Conservation (phyloP, 2,329 filamentous ascomycete species). For the Bipolaris gigantea region DNA sequence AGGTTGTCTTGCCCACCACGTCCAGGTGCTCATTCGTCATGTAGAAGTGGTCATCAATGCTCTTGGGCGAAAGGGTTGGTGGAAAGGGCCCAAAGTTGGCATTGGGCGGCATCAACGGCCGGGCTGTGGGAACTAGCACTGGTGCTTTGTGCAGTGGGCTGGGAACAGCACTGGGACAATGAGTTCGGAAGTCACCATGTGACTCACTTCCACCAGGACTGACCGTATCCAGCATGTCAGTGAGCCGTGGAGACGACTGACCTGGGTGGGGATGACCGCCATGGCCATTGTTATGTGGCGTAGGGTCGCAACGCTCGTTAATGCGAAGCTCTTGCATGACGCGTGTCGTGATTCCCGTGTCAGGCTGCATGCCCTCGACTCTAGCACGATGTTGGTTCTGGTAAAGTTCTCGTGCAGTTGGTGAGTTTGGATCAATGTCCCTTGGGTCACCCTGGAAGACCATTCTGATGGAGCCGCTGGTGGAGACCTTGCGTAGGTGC, state of each 20-base stretch:
- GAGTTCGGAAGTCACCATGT: conserved; percentile 22
- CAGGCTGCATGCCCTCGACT: conserved; percentile 2
- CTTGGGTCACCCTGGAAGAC: conserved; percentile 29
- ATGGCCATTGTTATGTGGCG: not conserved
- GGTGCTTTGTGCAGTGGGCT: conserved; percentile 32
- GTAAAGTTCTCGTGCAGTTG: conserved; percentile 11
- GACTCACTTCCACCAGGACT: conserved; percentile 20
- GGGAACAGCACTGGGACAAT: conserved; percentile 36
- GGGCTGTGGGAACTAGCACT: conserved; percentile 7
- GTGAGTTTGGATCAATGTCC: conserved; percentile 25
- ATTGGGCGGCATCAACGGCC: conserved; percentile 1
- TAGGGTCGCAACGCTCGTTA: conserved; percentile 5
- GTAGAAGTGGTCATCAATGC: conserved; percentile 38
- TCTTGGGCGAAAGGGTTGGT: conserved; percentile 13
- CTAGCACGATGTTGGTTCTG: conserved; percentile 4
- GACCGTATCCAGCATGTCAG: conserved; percentile 31
- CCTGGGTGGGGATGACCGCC: conserved; percentile 18
- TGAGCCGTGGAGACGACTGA: conserved; percentile 30
- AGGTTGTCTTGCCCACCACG: conserved; percentile 32
- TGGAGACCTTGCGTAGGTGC: conserved; percentile 15
- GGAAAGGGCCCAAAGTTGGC: conserved; percentile 2
- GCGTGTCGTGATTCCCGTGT: conserved; percentile 12
- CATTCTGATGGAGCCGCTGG: conserved; percentile 27
- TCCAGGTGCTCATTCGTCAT: conserved; percentile 44
- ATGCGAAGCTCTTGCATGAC: conserved; percentile 29